Evolutionary conservation across 371 early-diverging fungal genomes (phyloP).

Genomic region (Gilbertella persicaria): DNA sequence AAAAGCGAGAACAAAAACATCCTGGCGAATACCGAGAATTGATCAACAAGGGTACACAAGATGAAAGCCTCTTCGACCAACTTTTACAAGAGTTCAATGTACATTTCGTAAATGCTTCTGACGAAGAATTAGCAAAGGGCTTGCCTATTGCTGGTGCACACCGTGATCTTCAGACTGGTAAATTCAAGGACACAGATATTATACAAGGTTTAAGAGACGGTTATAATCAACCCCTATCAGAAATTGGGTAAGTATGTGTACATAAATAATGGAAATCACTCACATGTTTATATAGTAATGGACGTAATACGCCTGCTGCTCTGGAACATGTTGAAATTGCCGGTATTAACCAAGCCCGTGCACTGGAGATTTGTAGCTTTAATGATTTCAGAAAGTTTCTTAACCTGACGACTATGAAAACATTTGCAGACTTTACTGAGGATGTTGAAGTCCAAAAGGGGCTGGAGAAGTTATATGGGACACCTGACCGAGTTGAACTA

Average conservation of each 20-base stretch:
- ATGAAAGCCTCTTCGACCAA: slow-evolving; percentile 22
- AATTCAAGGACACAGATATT: slow-evolving; percentile 39
- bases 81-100: slow-evolving; percentile 34
- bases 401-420: slow-evolving; percentile 36
- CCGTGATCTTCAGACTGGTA: slow-evolving; percentile 34
- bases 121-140: slow-evolving; percentile 38
- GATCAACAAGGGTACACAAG: slow-evolving; percentile 27
- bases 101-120: slow-evolving; percentile 33
- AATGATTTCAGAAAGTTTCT: slow-evolving; percentile 53
- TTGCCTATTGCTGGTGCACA: slow-evolving; percentile 44
- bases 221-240: slow-evolving; percentile 32
- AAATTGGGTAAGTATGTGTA: slow-evolving; percentile 26
- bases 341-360: slow-evolving; percentile 48
- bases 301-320: slow-evolving; percentile 40
- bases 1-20: slow-evolving; percentile 3
- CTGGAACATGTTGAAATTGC: slow-evolving; percentile 49
- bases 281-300: slow-evolving; percentile 29
- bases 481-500: slow-evolving; percentile 49
- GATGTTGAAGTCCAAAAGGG: slow-evolving; percentile 37
- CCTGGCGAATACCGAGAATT: slow-evolving; percentile 10
- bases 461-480: slow-evolving; percentile 46
- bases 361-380: slow-evolving; percentile 38
- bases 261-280: not conserved
- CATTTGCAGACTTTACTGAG: slow-evolving; percentile 47
- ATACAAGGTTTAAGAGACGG: slow-evolving; percentile 24